Evolutionary conservation across 208 protist species (phyloP), one percentile per base, ranked within the genome.

Genomic region (Leishmania tarentolae): DNA sequence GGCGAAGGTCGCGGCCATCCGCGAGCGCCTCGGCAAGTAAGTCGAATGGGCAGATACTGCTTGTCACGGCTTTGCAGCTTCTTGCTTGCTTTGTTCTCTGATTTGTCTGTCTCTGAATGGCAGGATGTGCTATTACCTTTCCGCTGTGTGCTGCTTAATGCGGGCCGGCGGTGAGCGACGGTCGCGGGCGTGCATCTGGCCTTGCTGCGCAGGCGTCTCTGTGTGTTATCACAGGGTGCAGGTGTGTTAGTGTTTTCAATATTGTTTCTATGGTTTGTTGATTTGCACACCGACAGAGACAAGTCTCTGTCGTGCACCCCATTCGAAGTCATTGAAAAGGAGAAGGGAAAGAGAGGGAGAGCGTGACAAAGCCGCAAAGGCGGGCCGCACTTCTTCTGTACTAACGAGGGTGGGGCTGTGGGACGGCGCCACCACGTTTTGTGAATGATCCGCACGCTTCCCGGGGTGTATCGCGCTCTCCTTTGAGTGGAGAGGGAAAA

Each of bases 1-100:
- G 70, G 70, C 70, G 70, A 75, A 96, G 88, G 85, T 96, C 59
- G 91, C 90, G 59, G 77, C 75, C 52, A 81, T 96, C 79, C 83
- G 91, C 80, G 85, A 87, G 71, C 85, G 91, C 42, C 91, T 94
- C 75, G 83, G 86, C 83, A 80, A 76, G 78, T 83, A 80, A 79
- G 40, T 37, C 35, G n/a, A n/a, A n/a, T n/a, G n/a, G n/a, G n/a
- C n/a, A 15, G 31, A 5, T 75, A 19, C 65, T 15, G 28, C 35
- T 17, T 47, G 37, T 24, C 37, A 46, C 37, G 65, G 65, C 13
- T 19, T n/a, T n/a, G n/a, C n/a, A n/a, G n/a, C n/a, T n/a, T n/a
- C n/a, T n/a, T n/a, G n/a, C n/a, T n/a, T n/a, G n/a, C n/a, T n/a
- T n/a, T n/a, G n/a, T n/a, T n/a, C n/a, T n/a, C n/a, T n/a, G n/a